Evolutionary conservation across 2,329 filamentous ascomycete genomes (phyloP).

Genomic region (Hypoxylon sp.): DNA sequence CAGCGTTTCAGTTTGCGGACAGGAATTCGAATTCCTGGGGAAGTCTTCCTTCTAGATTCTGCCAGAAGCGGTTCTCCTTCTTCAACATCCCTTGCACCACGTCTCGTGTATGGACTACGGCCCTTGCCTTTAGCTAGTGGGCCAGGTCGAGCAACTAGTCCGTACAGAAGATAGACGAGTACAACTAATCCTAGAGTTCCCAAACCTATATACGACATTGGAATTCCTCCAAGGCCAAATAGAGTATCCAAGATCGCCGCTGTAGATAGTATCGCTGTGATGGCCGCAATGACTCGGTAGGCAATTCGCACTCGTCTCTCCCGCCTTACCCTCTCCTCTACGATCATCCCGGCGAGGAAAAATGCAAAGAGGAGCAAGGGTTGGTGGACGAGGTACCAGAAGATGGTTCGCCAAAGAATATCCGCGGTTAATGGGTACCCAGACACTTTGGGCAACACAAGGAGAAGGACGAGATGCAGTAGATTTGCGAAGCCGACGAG

Average conservation of each 20-base stretch:
- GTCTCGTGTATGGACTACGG: constrained; percentile 28
- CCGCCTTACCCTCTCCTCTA: constrained; percentile 40
- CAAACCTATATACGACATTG: constrained; percentile 47
- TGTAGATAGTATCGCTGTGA: constrained; percentile 32
- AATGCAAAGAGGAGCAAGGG: constrained; percentile 43
- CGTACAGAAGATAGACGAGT: constrained; percentile 43
- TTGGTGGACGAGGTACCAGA: constrained; percentile 43
- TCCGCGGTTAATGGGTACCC: constrained; percentile 33
- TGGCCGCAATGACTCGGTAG: constrained; percentile 35
- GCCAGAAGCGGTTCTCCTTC: constrained; percentile 37
- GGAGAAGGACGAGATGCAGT: constrained; percentile 38
- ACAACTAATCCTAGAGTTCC: constrained; percentile 39
- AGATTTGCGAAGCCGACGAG: constrained; percentile 37
- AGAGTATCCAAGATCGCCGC: constrained; percentile 42
- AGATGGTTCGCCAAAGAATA: constrained; percentile 37
- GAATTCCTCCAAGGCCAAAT: constrained; percentile 44
- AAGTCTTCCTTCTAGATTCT: constrained; percentile 21
- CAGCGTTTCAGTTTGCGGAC: constrained; percentile 39
- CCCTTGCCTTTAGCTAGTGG: constrained; percentile 45
- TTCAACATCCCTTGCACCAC: constrained; percentile 36
- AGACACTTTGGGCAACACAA: constrained; percentile 38
- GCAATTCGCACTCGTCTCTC: constrained; percentile 26
- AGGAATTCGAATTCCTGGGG: constrained; percentile 35
- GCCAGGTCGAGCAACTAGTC: constrained; percentile 42
- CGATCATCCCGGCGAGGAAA: constrained; percentile 44